Base-by-base conservation (phyloP, 768 basidiomycete species). In the Leccinum subgranulosum region DNA sequence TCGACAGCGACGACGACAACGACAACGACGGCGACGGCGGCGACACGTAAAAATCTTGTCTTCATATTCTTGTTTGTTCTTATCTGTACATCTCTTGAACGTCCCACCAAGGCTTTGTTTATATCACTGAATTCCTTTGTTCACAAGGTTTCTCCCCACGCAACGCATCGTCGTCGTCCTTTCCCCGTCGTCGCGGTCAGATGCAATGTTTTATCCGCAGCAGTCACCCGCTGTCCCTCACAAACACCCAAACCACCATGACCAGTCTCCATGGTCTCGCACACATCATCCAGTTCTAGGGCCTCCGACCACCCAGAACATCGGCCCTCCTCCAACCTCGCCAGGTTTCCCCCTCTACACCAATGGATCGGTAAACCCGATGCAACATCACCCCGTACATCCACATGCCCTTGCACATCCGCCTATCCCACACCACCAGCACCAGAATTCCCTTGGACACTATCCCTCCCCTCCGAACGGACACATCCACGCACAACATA, bases 171-270 rank as follows among this genome's bases (percentile, higher is more conserved):
- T 55, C 17, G 56, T 47, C 51, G 47, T 55, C 53, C 10, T 52
- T 52, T 27, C 56, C 46, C 52, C 51, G 48, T 55, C 56, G 15
- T 28, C 33, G 6, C 28, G 12, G 62, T 65, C 75, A 72, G 72
- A 80, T 80, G 80, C 79, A 60, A 92, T 92, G 88, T 92, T 89
- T 77, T 92, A 88, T 74, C 80, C 88, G 68, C 88, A 90, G 70
- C 88, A 89, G 73, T 90, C 90, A 63, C 89, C 90, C 69, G 87
- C 84, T 69, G 85, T 91, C 69, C 77, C 81, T 62, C 88, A 88
- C 78, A 90, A 90, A 70, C 80, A 90, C 64, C 76, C 87, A 64
- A 82, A 77, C 59, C 87, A 87, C 68, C 86, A 88, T 71, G 88
- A 90, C 75, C 87, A 86, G 76, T 80, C 81, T 23, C 81, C 86